A percentile compares a stretch with the other conserved stretches of the same genome.
phyloP scores from a whole-genome alignment of 495 filamentous ascomycete genomes.

The Hypoxylon intermedium region DNA sequence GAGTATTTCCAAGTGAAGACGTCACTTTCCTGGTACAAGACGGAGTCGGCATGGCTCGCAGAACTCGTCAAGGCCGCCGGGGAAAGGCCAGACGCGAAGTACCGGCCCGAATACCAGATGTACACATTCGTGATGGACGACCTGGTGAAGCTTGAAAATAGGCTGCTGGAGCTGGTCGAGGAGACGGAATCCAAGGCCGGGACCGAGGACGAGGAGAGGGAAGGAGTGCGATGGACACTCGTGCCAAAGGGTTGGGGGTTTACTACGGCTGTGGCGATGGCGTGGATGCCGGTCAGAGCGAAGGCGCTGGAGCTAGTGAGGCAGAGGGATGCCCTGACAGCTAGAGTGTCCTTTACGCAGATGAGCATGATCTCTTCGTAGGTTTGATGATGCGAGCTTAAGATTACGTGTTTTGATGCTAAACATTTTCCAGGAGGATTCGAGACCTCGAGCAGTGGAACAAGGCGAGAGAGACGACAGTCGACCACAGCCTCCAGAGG shows the following conservation, averaged over 20 bases:
- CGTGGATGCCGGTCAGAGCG: conserved; percentile 43
- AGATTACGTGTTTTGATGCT: background rate
- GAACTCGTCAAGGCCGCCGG: conserved; percentile 36
- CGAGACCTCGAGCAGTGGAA: conserved; percentile 38
- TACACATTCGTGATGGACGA: conserved; percentile 47
- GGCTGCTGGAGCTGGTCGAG: conserved; percentile 43
- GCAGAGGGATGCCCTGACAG: conserved; percentile 51
- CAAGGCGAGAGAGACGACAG: conserved; percentile 28
- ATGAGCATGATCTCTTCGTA: conserved; percentile 50
- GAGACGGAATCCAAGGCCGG: conserved; percentile 38
- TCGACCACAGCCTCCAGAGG: conserved; percentile 26
- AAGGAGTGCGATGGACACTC: conserved; percentile 36
- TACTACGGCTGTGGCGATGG: conserved; percentile 42
- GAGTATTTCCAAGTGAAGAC: conserved; percentile 50
- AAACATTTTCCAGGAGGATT: conserved; percentile 29
- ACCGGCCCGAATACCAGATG: conserved; percentile 44
- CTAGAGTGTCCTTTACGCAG: conserved; percentile 46
- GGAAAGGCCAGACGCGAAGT: conserved; percentile 11
- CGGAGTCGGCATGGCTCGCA: conserved; percentile 45
- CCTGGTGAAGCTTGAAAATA: conserved; percentile 42
- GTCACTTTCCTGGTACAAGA: conserved; percentile 49
- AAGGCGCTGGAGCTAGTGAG: conserved; percentile 57
- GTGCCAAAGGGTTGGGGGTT: conserved; percentile 38
- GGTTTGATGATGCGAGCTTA: conserved; percentile 5
- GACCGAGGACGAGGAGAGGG: conserved; percentile 11